phyloP scores from a whole-genome alignment of 805 yeast genomes.

The Citeromyces matritensis region DNA sequence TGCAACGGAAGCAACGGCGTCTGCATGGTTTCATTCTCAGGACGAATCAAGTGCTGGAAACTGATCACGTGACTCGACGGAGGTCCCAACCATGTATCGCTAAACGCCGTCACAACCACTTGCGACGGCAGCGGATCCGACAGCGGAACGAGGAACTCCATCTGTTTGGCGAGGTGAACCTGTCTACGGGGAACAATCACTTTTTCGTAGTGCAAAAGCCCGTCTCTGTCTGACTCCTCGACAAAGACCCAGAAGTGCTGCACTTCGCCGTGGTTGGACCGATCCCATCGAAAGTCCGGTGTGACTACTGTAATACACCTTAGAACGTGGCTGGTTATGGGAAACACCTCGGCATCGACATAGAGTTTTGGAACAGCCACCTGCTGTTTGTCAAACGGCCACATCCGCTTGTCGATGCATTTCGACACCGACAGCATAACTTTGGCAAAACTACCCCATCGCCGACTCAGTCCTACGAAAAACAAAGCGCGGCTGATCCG shows the following conservation, averaged over 20 bases:
- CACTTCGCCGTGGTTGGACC: conserved; percentile 61
- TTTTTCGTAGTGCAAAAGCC: conserved; percentile 71
- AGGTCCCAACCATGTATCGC: conserved; percentile 84
- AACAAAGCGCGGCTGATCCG: conserved; percentile 89
- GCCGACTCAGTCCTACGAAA: conserved; percentile 69
- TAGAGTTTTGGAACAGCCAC: conserved; percentile 63
- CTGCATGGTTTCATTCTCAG: conserved; percentile 73
- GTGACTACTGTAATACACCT: conserved; percentile 56
- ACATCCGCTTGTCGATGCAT: conserved; percentile 66
- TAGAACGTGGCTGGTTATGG: conserved; percentile 78
- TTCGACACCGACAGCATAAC: conserved; percentile 72
- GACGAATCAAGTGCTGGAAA: conserved; percentile 80
- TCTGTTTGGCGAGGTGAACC: conserved; percentile 35
- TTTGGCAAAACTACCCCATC: conserved; percentile 80
- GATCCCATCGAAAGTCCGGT: conserved; percentile 83
- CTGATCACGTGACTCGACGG: conserved; percentile 67
- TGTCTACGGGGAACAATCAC: conserved; percentile 51
- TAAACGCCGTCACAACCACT: conserved; percentile 59
- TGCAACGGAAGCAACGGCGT: conserved; percentile 69
- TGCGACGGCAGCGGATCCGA: conserved; percentile 87
- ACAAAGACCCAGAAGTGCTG: conserved; percentile 89
- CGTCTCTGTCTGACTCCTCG: conserved; percentile 66
- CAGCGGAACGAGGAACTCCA: conserved; percentile 89
- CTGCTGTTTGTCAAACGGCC: conserved; percentile 64
- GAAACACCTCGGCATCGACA: conserved; percentile 74